Percentiles rank a stretch among this genome's conserved stretches.
phyloP scores from a whole-genome alignment of 257 asterid species.

The Mitragyna speciosa region DNA sequence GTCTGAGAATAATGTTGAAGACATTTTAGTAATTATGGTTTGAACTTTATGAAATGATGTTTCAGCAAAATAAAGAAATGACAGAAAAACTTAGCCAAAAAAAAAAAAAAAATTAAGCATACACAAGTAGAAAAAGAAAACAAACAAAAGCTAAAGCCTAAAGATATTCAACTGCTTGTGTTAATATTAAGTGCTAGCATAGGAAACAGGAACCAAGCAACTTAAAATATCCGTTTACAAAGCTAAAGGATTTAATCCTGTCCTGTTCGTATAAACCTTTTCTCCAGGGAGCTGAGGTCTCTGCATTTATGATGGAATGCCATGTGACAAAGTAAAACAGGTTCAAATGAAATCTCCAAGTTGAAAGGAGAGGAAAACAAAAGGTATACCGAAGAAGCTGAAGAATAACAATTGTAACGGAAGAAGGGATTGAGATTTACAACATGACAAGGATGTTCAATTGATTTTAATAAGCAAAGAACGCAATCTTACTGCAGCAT shows the following conservation, averaged over 20 bases:
- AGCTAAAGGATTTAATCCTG: background rate
- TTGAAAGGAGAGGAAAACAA: background rate
- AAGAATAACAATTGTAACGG: background rate
- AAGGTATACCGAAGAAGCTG: background rate
- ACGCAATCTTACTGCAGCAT: background rate
- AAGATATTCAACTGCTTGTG: background rate
- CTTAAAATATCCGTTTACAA: background rate
- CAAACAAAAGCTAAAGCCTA: background rate
- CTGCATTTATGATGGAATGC: background rate
- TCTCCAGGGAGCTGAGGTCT: background rate
- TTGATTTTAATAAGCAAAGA: background rate
- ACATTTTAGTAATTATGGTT: background rate
- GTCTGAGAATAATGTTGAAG: constrained; percentile 39
- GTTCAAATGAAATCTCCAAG: background rate
- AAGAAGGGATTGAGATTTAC: background rate
- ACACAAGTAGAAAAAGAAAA: background rate
- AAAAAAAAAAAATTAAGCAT: background rate
- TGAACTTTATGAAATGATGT: background rate
- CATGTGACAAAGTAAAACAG: background rate
- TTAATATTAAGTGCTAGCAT: background rate
- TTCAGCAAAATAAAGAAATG: background rate
- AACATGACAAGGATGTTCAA: background rate
- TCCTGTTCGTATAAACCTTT: background rate
- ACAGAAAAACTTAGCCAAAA: background rate
- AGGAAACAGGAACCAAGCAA: background rate